Evolutionary conservation across 805 yeast species (phyloP).

Genomic region (Babjeviella inositovora): DNA sequence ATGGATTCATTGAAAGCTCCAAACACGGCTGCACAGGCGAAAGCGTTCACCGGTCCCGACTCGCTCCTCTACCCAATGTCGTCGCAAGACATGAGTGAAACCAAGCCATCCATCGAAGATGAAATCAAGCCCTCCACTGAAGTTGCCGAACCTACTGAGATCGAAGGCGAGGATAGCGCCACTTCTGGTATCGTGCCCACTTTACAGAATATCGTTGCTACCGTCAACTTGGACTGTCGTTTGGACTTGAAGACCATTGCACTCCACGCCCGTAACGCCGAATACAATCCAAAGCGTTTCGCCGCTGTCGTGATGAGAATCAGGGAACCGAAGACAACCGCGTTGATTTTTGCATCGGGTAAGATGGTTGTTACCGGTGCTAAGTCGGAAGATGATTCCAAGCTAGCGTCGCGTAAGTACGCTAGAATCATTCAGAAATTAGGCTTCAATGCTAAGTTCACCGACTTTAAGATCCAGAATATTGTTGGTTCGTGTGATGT

Average conservation of each 20-base stretch:
- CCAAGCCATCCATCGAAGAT: constrained; percentile 4
- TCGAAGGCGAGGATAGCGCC: constrained; percentile 45
- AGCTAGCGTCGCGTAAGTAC: constrained; percentile 91
- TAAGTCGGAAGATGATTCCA: constrained; percentile 96
- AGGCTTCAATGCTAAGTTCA: constrained; percentile 95
- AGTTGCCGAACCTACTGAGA: constrained; percentile 10
- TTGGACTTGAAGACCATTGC: constrained; percentile 95
- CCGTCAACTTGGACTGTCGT: constrained; percentile 92
- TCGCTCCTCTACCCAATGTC: constrained; percentile 51
- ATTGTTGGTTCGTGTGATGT: constrained; percentile 98
- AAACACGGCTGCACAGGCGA: constrained; percentile 64
- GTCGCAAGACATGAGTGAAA: constrained; percentile 12
- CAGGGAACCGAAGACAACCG: constrained; percentile 97
- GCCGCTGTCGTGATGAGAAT: constrained; percentile 99
- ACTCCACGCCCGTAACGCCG: constrained; percentile 96
- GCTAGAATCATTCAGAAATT: constrained; percentile 96
- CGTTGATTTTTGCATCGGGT: constrained; percentile 94
- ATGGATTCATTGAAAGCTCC: constrained; percentile 70
- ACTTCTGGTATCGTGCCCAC: constrained; percentile 96
- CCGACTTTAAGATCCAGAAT: constrained; percentile 95
- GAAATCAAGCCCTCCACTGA: constrained; percentile 15
- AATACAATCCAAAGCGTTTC: constrained; percentile 95
- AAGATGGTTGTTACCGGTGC: constrained; percentile 99
- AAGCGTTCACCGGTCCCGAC: constrained; percentile 51
- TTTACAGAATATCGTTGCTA: constrained; percentile 89